These are phyloP conservation scores for Umbellularia californica DNA, from an alignment of 164 flowering plant species.

Conservation along the genomic window DNA sequence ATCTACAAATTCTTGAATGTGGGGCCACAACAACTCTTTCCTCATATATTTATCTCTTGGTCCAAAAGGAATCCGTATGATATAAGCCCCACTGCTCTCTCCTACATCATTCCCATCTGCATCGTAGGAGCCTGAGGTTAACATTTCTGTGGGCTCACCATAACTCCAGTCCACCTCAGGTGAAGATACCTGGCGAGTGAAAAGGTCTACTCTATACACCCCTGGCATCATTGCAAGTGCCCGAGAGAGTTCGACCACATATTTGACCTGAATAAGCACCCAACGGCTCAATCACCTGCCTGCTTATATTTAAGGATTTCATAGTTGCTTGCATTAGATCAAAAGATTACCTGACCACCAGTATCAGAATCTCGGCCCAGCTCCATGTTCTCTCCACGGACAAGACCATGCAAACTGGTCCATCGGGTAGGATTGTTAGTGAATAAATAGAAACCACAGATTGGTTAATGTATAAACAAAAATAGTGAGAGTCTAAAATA, in stretches of 20 bases:
- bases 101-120: constrained; percentile 58
- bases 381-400: constrained; percentile 99
- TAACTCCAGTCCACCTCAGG: constrained; percentile 97
- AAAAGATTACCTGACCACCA: constrained; percentile 85
- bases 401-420: constrained; percentile 89
- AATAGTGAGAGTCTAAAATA: background rate
- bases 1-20: constrained; percentile 96
- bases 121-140: constrained; percentile 50
- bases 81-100: constrained; percentile 96
- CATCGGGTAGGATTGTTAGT: background rate
- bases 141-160: constrained; percentile 96
- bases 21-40: constrained; percentile 92
- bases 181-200: constrained; percentile 86
- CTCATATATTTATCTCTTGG: constrained; percentile 81
- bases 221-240: constrained; percentile 96
- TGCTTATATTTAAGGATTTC: background rate
- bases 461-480: background rate
- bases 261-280: constrained; percentile 60
- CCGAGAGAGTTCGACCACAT: constrained; percentile 97
- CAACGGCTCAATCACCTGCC: background rate
- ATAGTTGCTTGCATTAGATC: background rate
- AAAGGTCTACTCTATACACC: constrained; percentile 94
- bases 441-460: background rate
- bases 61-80: constrained; percentile 94
- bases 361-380: constrained; percentile 99